phyloP scores from a whole-genome alignment of 352 stramenopile species.

The Pythium dissimile region DNA sequence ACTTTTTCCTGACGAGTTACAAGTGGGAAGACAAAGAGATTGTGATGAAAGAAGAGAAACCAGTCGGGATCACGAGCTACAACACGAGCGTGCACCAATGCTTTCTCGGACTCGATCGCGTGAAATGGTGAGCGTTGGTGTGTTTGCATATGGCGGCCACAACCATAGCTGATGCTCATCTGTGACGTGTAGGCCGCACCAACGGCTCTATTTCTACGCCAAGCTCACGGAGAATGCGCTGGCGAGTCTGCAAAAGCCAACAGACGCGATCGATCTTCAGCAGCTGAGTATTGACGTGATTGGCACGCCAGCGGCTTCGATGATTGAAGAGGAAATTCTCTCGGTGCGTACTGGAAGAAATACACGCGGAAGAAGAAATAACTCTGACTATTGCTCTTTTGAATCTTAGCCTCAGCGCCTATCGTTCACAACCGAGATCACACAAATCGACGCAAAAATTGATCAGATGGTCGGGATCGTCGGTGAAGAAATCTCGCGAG shows the following conservation, averaged over 20 bases:
- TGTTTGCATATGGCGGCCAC: too few species aligned
- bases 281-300: constrained; percentile 68
- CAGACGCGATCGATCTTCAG: constrained; percentile 55
- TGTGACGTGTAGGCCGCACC: constrained; percentile 36
- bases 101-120: constrained; percentile 79
- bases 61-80: constrained; percentile 78
- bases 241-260: constrained; percentile 52
- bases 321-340: constrained; percentile 17
- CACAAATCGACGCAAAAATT: constrained; percentile 66
- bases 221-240: constrained; percentile 78
- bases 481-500: constrained; percentile 62
- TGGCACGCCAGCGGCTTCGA: constrained; percentile 26
- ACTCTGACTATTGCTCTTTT: too few species aligned
- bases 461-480: constrained; percentile 86
- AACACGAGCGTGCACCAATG: constrained; percentile 80
- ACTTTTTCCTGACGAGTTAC: constrained; percentile 87
- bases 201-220: constrained; percentile 78
- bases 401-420: constrained; percentile 21
- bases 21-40: constrained; percentile 87
- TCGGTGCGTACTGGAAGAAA: constrained; percentile 20
- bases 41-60: constrained; percentile 72
- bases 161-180: too few species aligned
- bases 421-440: constrained; percentile 69
- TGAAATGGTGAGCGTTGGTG: constrained; percentile 49
- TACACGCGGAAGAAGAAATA: too few species aligned